Conservation (phyloP, 208 protist genomes). For the Leptomonas seymouri region DNA sequence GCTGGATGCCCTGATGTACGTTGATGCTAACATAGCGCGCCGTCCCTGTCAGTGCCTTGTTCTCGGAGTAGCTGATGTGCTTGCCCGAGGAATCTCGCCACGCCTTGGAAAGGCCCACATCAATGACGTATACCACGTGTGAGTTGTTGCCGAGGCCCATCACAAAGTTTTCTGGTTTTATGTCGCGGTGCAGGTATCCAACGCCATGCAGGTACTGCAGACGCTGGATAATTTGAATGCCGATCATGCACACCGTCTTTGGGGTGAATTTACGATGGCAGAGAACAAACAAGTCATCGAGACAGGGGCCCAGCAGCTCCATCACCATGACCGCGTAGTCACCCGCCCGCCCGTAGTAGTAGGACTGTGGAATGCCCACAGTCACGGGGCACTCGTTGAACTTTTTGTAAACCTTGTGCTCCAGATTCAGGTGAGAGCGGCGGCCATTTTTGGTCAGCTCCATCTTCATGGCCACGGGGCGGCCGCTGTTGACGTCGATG, state of each 20-base stretch:
- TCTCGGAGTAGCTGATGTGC: constrained; percentile 80
- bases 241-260: constrained; percentile 97
- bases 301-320: constrained; percentile 97
- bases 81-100: constrained; percentile 64
- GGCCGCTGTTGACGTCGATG: constrained; percentile 54
- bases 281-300: constrained; percentile 98
- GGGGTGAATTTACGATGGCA: constrained; percentile 88
- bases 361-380: constrained; percentile 95
- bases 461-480: constrained; percentile 84
- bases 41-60: constrained; percentile 77
- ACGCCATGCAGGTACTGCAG: constrained; percentile 94
- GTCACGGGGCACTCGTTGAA: constrained; percentile 63
- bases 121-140: constrained; percentile 84
- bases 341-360: constrained; percentile 95
- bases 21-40: constrained; percentile 95
- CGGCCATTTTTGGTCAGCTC: constrained; percentile 62
- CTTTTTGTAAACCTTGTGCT: constrained; percentile 77
- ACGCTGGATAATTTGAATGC: constrained; percentile 93
- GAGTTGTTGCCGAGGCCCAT: constrained; percentile 67
- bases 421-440: constrained; percentile 73
- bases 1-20: constrained; percentile 97
- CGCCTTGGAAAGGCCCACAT: constrained; percentile 79
- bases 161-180: constrained; percentile 93
- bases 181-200: constrained; percentile 88
- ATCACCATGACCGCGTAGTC: constrained; percentile 99